Base-by-base conservation (phyloP, 1,284 basidiomycete genomes). In the Ustilago bromivora region DNA sequence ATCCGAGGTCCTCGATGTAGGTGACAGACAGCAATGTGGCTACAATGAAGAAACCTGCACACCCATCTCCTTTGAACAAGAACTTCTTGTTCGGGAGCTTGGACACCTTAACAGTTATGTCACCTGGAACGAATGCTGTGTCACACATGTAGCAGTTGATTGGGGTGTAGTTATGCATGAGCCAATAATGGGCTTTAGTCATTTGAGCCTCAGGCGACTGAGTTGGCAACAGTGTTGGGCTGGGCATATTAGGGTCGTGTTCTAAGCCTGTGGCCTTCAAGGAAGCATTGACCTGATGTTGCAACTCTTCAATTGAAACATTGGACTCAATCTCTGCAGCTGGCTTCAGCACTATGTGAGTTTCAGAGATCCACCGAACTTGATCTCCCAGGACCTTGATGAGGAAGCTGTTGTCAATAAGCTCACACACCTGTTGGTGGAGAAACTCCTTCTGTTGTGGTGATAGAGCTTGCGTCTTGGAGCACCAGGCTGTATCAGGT, bases 111-210 rank as follows among this genome's bases (percentile, higher is more conserved):
- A 46, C 57, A 13, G 13, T 38, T 5, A 58, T 58, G 34, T 58
- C 40, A 12, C 57, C 57, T 10, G 57, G 40, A 23, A 58, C 41
- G 19, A 58, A 58, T 6, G 38, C 38, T 7, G 6, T 34, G 28
- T 58, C 57, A 4, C 40, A 4, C 57, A 58, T 43, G 43, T 9
- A 58, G 7, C 40, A 15, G 28, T 58, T 58, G 40, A 58, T 47
- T 31, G 57, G 57, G 4, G 57, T 38, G 34, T 58, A 58, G 57
- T 58, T 58, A 47, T 58, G 57, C 12, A 58, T 38, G 5, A 58
- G 57, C 5, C 40, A 38, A 19, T 43, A 58, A 12, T 23, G 17
- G 11, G n/a, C 19, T 41, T 58, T 46, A 23, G 36, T 12, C 7
- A 38, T 7, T 7, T 38, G 7, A 38, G 36, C 36, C 12, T 7